Percentiles rank a stretch among this genome's conserved stretches.
phyloP scores from a whole-genome alignment of 2,329 filamentous ascomycete species.

The Neonectria magnoliae region DNA sequence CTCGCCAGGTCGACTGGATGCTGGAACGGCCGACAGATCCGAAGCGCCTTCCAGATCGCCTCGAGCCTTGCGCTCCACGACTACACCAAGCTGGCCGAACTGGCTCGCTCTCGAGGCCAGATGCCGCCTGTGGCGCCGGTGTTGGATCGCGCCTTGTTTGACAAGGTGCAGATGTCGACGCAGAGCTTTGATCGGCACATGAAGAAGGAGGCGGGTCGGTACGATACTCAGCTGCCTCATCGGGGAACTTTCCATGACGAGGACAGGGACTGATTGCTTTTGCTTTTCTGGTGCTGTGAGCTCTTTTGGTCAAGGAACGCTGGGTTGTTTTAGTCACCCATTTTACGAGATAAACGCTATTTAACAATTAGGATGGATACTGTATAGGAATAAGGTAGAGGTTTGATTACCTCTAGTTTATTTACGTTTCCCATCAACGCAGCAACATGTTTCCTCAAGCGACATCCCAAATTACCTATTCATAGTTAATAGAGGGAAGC shows the following conservation, averaged over 20 bases:
- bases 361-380: too few species aligned
- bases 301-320: neutral
- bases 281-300: neutral
- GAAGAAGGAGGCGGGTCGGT: slow-evolving; percentile 50
- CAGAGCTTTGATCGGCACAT: slow-evolving; percentile 55
- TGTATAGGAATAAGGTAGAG: too few species aligned
- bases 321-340: neutral
- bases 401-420: too few species aligned
- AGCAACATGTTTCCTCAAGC: too few species aligned
- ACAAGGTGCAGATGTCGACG: slow-evolving; percentile 56
- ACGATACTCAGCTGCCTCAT: slow-evolving; percentile 47
- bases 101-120: slow-evolving; percentile 46
- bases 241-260: slow-evolving; percentile 47
- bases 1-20: slow-evolving; percentile 41
- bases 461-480: too few species aligned
- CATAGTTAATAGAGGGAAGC: too few species aligned
- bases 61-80: slow-evolving; percentile 51
- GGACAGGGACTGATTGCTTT: neutral
- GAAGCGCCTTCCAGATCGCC: slow-evolving; percentile 50
- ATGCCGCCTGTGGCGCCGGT: slow-evolving; percentile 49
- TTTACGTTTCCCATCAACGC: too few species aligned
- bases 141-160: slow-evolving; percentile 50
- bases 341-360: neutral
- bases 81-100: slow-evolving; percentile 43
- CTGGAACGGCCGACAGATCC: slow-evolving; percentile 53